Conservation (phyloP, 495 filamentous ascomycete species). For the Echria macrotheca region DNA sequence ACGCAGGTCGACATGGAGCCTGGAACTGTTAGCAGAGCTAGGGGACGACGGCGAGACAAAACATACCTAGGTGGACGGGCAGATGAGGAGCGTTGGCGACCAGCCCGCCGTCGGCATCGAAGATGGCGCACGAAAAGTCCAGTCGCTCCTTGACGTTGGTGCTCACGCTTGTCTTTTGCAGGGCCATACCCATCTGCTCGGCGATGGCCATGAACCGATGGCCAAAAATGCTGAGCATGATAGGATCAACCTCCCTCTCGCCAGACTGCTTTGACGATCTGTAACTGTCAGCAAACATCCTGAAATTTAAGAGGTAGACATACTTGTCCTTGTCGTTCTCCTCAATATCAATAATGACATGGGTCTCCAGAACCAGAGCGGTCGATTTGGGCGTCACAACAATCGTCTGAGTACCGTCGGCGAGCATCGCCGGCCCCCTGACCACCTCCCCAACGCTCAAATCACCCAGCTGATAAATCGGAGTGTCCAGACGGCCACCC, state of each 20-base stretch:
- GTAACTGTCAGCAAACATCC: neutral
- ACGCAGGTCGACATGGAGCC: constrained; percentile 89
- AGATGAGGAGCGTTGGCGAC: constrained; percentile 95
- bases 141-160: constrained; percentile 98
- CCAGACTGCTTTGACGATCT: constrained; percentile 31
- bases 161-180: constrained; percentile 95
- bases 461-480: constrained; percentile 79
- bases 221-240: constrained; percentile 91
- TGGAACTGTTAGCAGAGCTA: neutral
- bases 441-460: constrained; percentile 71
- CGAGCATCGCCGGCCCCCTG: constrained; percentile 81
- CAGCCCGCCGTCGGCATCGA: constrained; percentile 82
- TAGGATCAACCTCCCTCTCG: constrained; percentile 66
- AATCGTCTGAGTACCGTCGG: constrained; percentile 93
- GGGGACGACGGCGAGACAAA: neutral
- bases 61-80: constrained; percentile 74
- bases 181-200: constrained; percentile 92
- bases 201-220: constrained; percentile 99
- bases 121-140: constrained; percentile 94
- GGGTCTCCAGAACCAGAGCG: constrained; percentile 67
- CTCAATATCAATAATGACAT: constrained; percentile 67
- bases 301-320: neutral
- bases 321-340: constrained; percentile 50
- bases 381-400: constrained; percentile 78
- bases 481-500: constrained; percentile 68